A percentile compares a stretch with the other conserved stretches of the same genome.
Conservation (phyloP, 768 basidiomycete genomes). For the Strobilomyces echinocephalus region DNA sequence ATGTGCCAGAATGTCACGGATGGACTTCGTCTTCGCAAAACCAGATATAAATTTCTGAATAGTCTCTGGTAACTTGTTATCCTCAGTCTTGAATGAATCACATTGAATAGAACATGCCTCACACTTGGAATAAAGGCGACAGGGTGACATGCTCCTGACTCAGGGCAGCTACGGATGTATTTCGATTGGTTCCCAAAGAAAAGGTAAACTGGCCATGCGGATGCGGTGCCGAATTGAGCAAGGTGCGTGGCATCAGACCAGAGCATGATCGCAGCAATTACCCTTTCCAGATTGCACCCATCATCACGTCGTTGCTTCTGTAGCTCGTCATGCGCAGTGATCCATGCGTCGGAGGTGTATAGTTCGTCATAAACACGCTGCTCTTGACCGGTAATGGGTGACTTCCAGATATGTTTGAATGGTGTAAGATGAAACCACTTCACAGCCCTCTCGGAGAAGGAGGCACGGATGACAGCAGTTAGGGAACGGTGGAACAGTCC, state of each 20-base stretch:
- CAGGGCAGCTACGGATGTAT: neutral
- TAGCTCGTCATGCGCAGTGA: constrained; percentile 9
- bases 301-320: neutral
- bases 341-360: constrained; percentile 22
- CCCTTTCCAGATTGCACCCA: neutral
- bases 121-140: neutral
- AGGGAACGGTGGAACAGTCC: too few relatives aligned
- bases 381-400: neutral
- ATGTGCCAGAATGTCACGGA: neutral
- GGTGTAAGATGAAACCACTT: constrained; percentile 22
- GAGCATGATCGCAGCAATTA: neutral
- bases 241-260: neutral
- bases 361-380: constrained; percentile 20
- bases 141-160: neutral
- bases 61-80: neutral
- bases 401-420: constrained; percentile 20
- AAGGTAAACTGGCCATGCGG: neutral
- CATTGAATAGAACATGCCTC: neutral
- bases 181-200: neutral
- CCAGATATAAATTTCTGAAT: neutral
- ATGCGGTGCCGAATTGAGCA: neutral
- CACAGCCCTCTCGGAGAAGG: neutral
- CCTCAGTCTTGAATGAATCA: neutral
- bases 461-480: too few relatives aligned
- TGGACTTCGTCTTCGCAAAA: neutral